Evolutionary conservation across 2,329 filamentous ascomycete species (phyloP), one percentile per base, ranked within the genome.

Genomic region (Cryphonectria japonica): DNA sequence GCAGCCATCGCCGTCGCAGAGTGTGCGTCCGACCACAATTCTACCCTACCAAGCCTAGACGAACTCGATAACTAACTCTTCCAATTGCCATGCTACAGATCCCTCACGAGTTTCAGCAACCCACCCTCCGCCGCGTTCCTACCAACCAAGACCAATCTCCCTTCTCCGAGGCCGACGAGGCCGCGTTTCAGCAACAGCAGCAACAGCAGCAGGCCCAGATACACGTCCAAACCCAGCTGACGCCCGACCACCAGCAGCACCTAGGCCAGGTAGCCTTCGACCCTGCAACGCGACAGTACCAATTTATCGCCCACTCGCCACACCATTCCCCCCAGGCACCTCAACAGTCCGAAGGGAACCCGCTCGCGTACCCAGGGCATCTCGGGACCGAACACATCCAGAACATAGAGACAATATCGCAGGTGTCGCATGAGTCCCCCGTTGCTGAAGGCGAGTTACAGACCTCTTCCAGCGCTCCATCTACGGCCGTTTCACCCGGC

Each of bases 401-500:
- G 69, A 90, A 89, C 76, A 80, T 87, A 39, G 89, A 91, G 78
- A 89, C 88, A 6, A 79, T 88, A 52, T 91, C 88, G 8, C 88
- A 90, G 78, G 78, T 89, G 75, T 91, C 89, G 77, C 85, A 87
- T 82, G 89, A 91, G 71, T 90, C 88, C 46, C 85, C 85, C 50
- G 78, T 84, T 26, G 81, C 82, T 59, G 87, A 89, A 73, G 81
- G 82, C 54, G 86, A 87, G 72, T 80, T 82, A 69, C 77, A 76
- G 63, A 77, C 82, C 72, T 77, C 79, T 37, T 74, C 73, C 73
- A 82, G 81, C 74, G 76, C 82, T 68, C 83, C 86, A 46, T 82
- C 83, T 67, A 77, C 80, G 64, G 52, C 70, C 41, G 65, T 43
- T n/a, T 82, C 83, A 14, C 81, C 85, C 37, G 80, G 82, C 69